These are phyloP conservation scores for Zasmidium cellare DNA, from an alignment of 2,329 filamentous ascomycete species.

Conservation along the genomic window DNA sequence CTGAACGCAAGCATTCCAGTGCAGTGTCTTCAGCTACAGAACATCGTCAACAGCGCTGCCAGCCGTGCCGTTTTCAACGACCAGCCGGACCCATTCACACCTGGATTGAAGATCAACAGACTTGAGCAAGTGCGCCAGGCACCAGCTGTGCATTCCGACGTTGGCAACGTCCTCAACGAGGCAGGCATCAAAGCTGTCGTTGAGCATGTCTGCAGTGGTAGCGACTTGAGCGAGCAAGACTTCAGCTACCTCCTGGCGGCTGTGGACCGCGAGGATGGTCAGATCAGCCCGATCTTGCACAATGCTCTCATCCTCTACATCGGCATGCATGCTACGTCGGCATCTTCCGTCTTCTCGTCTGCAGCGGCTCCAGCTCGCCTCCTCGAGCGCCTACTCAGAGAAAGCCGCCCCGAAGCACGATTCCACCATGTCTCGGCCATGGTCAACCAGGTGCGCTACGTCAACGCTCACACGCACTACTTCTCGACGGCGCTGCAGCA, in stretches of 20 bases:
- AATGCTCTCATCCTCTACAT: constrained; percentile 84
- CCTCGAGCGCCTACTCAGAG: constrained; percentile 73
- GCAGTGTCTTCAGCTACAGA: constrained; percentile 83
- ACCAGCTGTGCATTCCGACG: constrained; percentile 65
- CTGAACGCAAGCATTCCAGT: constrained; percentile 79
- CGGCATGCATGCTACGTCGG: constrained; percentile 68
- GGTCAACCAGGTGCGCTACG: constrained; percentile 87
- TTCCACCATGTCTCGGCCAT: constrained; percentile 85
- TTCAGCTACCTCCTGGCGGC: constrained; percentile 75
- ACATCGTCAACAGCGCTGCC: constrained; percentile 80
- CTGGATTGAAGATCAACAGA: constrained; percentile 73
- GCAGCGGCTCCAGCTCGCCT: constrained; percentile 68
- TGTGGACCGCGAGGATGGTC: constrained; percentile 56
- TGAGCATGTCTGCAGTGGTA: constrained; percentile 47
- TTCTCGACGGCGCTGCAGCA: constrained; percentile 85
- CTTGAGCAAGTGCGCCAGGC: constrained; percentile 71
- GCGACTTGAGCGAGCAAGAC: constrained; percentile 65
- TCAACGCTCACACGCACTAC: constrained; percentile 87
- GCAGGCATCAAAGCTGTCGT: constrained; percentile 56
- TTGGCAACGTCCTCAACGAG: constrained; percentile 50
- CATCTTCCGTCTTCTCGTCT: constrained; percentile 63
- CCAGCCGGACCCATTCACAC: constrained; percentile 70
- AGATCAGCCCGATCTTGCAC: constrained; percentile 57
- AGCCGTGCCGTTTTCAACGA: constrained; percentile 66
- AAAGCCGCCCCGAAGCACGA: constrained; percentile 72